Percentiles rank a stretch among this genome's conserved stretches.
Evolutionary conservation across 768 basidiomycete genomes (phyloP).

Genomic region (Agrocybe chaxingu): DNA sequence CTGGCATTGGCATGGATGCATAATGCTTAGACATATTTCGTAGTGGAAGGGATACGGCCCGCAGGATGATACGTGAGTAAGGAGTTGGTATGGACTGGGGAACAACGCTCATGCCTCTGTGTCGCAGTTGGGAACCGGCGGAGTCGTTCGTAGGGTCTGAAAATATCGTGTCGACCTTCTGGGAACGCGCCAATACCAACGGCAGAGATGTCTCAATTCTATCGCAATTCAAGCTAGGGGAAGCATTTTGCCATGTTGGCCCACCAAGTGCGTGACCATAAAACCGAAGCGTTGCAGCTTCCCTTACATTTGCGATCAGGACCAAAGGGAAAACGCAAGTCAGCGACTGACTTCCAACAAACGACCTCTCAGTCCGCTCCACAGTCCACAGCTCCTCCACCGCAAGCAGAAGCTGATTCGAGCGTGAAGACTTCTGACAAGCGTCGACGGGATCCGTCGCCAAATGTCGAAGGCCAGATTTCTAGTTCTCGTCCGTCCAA

Average conservation of each 20-base stretch:
- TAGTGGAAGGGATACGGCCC: conserved; percentile 62
- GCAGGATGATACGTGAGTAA: conserved; percentile 56
- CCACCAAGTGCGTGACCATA: conserved; percentile 50
- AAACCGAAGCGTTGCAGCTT: background rate
- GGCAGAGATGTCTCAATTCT: conserved; percentile 50
- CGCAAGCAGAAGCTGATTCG: background rate
- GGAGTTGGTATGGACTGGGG: background rate
- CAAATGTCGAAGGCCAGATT: background rate
- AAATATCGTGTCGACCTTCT: conserved; percentile 49
- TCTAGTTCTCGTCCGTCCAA: conserved; percentile 1
- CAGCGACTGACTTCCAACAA: conserved; percentile 1
- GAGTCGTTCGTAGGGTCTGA: conserved; percentile 58
- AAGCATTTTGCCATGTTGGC: conserved; percentile 51
- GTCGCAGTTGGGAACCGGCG: conserved; percentile 62
- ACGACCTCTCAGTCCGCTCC: background rate
- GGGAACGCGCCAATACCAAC: conserved; percentile 44
- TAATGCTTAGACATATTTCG: background rate
- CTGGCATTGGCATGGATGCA: background rate
- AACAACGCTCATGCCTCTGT: background rate
- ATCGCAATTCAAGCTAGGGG: conserved; percentile 47
- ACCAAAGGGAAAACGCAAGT: conserved; percentile 18
- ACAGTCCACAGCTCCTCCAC: background rate
- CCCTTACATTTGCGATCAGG: background rate
- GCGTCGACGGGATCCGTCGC: conserved; percentile 2
- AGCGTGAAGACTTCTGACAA: background rate